Base-by-base conservation (phyloP, 1,139 yeast species). In the Diutina scorzettiae region DNA sequence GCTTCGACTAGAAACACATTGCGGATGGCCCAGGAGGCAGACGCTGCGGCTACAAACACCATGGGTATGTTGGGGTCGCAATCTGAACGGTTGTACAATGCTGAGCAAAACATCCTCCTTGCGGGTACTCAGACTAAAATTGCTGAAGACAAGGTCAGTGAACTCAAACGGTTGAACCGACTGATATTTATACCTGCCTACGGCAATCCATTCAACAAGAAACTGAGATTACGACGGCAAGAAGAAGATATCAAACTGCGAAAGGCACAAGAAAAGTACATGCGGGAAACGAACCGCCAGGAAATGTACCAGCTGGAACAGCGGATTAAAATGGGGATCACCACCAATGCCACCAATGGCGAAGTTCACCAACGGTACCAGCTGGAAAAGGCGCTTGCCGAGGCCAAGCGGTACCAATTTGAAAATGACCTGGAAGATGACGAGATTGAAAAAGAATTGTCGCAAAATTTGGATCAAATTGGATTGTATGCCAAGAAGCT, bases 31-130 rank as follows among this genome's bases (percentile, higher is more conserved):
- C 82, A 82, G 49, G 93, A 86, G 52, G 96, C 97, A 0, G 96
- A 89, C 58, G 83, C 82, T 43, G 76, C 89, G 7, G 98, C 95
- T 21, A 73, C 86, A 43, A 86, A 89, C 57, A 82, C 97, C 0
- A 64, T 89, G 51, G 96, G 96, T 23, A 79, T 86, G 78, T 71
- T 91, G 44, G 97, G 97, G 24, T 76, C 91, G 18, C 98, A 93
- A 60, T 80, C 94, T 44, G 96, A 87, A 57, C 68, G 86, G 43
- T 66, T 91, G 49, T 83, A 81, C 56, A 77, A 75, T 54, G 79
- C 91, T 17, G 96, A 89, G 57, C 78, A 77, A 51, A 81, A 79
- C 51, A 63, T 91, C 51, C 75, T 84, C 44, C 63, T 83, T 45
- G 85, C 94, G 39, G 84, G 80, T 46, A 80, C 87, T 2, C 96